Evolutionary conservation across 768 basidiomycete genomes (phyloP).

Genomic region (Auricularia sp.): DNA sequence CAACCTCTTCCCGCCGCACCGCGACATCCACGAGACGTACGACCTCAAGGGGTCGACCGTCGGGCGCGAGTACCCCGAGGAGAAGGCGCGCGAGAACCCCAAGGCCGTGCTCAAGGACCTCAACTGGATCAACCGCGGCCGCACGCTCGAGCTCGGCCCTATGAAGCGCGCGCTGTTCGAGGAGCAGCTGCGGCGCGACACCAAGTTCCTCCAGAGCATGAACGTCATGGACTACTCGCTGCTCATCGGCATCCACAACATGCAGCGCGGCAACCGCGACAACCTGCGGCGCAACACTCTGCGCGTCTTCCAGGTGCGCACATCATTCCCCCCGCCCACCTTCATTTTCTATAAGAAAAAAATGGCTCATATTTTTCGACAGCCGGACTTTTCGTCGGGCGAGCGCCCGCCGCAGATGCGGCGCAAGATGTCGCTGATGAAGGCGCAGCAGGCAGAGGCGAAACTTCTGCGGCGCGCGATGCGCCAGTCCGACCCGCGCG

Average conservation of each 20-base stretch:
- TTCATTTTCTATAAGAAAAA: too few relatives aligned
- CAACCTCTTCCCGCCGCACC: constrained; percentile 95
- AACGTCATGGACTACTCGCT: constrained; percentile 96
- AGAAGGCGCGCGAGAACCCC: constrained; percentile 64
- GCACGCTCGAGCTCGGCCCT: constrained; percentile 82
- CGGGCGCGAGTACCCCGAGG: constrained; percentile 79
- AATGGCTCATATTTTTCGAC: not conserved
- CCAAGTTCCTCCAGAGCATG: constrained; percentile 71
- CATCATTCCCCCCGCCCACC: too few relatives aligned
- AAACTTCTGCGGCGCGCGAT: constrained; percentile 79
- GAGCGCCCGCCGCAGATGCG: constrained; percentile 36
- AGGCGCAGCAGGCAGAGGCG: constrained; percentile 59
- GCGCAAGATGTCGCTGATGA: constrained; percentile 48
- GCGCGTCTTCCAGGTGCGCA: constrained; percentile 77
- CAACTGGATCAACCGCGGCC: constrained; percentile 83
- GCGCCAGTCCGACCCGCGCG: constrained; percentile 64
- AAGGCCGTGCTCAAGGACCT: constrained; percentile 89
- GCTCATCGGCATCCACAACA: constrained; percentile 87
- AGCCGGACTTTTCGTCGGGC: constrained; percentile 19
- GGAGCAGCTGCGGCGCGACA: constrained; percentile 83
- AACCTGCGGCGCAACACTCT: constrained; percentile 85
- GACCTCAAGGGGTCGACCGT: constrained; percentile 94
- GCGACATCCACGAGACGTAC: constrained; percentile 95
- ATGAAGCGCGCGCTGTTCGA: constrained; percentile 86
- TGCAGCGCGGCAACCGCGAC: constrained; percentile 83